These are phyloP conservation scores for Suillus spraguei DNA, from an alignment of 768 basidiomycete genomes.

Conservation along the genomic window DNA sequence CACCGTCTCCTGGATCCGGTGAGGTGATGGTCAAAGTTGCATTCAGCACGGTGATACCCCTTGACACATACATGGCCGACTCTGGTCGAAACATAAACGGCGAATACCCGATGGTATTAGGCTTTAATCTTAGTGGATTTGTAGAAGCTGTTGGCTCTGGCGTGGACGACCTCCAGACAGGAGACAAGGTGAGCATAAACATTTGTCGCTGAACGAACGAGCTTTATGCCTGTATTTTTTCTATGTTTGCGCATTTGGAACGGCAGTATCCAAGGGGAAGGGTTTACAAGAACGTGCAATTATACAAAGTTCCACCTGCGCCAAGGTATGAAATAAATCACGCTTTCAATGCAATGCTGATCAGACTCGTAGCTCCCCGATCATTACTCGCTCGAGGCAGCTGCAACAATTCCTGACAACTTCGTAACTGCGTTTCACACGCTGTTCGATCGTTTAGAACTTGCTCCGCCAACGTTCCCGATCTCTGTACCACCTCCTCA, in stretches of 20 bases:
- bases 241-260: slow-evolving; percentile 33
- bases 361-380: slow-evolving; percentile 41
- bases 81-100: slow-evolving; percentile 29
- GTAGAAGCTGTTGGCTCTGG: slow-evolving; percentile 39
- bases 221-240: slow-evolving; percentile 7
- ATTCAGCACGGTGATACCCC: slow-evolving; percentile 42
- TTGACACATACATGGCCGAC: slow-evolving; percentile 44
- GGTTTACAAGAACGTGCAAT: slow-evolving; percentile 42
- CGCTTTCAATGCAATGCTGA: neutral
- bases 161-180: slow-evolving; percentile 37
- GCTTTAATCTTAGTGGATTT: slow-evolving; percentile 41
- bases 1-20: slow-evolving; percentile 35
- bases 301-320: slow-evolving; percentile 31
- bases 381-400: slow-evolving; percentile 38
- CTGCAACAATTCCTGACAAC: slow-evolving; percentile 44
- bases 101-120: slow-evolving; percentile 39
- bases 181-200: slow-evolving; percentile 40
- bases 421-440: slow-evolving; percentile 45
- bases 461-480: slow-evolving; percentile 38
- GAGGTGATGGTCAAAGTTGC: slow-evolving; percentile 45
- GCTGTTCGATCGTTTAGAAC: slow-evolving; percentile 39
- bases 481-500: slow-evolving; percentile 30
- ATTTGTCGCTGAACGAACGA: neutral
- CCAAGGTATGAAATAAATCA: slow-evolving; percentile 36
- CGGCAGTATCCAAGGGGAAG: slow-evolving; percentile 28